These are phyloP conservation scores for Eucalyptus regnans DNA, from an alignment of 345 rosid genomes.

Conservation along the genomic window DNA sequence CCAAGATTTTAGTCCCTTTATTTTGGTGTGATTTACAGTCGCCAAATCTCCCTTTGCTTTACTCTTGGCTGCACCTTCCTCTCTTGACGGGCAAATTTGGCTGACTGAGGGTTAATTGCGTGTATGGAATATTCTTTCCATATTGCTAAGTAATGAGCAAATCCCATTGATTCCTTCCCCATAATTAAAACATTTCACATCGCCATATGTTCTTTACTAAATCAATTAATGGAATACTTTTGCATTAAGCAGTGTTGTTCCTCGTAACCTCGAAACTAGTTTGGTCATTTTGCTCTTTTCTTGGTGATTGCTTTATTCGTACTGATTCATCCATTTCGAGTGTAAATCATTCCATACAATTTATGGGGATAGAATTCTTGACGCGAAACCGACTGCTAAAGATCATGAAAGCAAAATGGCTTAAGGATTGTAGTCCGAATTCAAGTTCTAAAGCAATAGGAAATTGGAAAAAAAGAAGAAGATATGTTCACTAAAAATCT, in stretches of 20 bases:
- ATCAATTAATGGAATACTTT: fast-evolving
- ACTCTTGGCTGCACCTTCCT: background rate
- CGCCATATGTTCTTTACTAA: fast-evolving
- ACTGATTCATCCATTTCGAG: background rate
- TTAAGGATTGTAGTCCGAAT: fast-evolving
- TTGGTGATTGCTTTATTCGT: background rate
- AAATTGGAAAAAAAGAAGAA: fast-evolving
- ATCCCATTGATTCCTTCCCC: background rate
- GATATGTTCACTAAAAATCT: fast-evolving
- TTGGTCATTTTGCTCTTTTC: background rate
- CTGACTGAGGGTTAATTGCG: background rate
- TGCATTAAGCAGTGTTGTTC: background rate
- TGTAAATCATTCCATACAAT: background rate
- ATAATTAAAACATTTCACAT: background rate
- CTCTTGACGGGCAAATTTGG: fast-evolving
- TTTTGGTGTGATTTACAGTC: too few species aligned
- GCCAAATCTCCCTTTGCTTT: too few species aligned
- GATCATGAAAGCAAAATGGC: background rate
- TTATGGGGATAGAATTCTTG: background rate
- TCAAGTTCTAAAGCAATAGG: background rate
- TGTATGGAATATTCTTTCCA: background rate
- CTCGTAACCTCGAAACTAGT: background rate
- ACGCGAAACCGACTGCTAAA: fast-evolving
- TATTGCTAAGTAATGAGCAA: too few species aligned
- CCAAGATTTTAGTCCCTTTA: background rate